A percentile compares a stretch with the other conserved stretches of the same genome.
Evolutionary conservation across 2,329 filamentous ascomycete genomes (phyloP).

Genomic region (Exophiala phaeomuriformis): DNA sequence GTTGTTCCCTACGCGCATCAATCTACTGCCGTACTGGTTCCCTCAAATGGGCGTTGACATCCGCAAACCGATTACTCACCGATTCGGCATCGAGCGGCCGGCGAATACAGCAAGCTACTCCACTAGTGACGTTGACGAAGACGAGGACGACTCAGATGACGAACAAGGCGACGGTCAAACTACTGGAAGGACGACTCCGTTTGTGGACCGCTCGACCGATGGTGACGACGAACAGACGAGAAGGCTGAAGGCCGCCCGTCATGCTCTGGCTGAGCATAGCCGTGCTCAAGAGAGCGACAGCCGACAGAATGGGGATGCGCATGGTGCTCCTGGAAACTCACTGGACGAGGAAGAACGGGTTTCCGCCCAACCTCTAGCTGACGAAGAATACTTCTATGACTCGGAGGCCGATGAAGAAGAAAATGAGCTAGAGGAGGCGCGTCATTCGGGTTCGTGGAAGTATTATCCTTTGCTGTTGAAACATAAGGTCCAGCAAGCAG

Average conservation of each 20-base stretch:
- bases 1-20: slow-evolving; percentile 77
- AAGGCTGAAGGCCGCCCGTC: slow-evolving; percentile 45
- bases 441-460: slow-evolving; percentile 65
- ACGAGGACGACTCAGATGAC: slow-evolving; percentile 64
- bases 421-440: slow-evolving; percentile 69
- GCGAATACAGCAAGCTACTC: slow-evolving; percentile 66
- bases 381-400: slow-evolving; percentile 70
- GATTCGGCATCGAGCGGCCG: slow-evolving; percentile 82
- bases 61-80: slow-evolving; percentile 78
- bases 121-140: slow-evolving; percentile 69
- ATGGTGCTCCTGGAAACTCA: slow-evolving; percentile 36
- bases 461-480: slow-evolving; percentile 54
- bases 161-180: slow-evolving; percentile 31
- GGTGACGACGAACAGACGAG: slow-evolving; percentile 33
- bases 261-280: slow-evolving; percentile 46
- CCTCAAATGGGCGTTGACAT: slow-evolving; percentile 98
- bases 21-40: slow-evolving; percentile 92
- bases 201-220: slow-evolving; percentile 30
- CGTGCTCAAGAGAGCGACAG: slow-evolving; percentile 29
- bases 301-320: slow-evolving; percentile 29
- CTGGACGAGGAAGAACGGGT: slow-evolving; percentile 82
- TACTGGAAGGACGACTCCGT: slow-evolving; percentile 19
- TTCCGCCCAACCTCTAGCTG: slow-evolving; percentile 49
- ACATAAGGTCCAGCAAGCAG: slow-evolving; percentile 45
- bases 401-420: slow-evolving; percentile 72